These are phyloP conservation scores for Nigrospora osmanthi DNA, from an alignment of 2,329 filamentous ascomycete species.

Conservation along the genomic window DNA sequence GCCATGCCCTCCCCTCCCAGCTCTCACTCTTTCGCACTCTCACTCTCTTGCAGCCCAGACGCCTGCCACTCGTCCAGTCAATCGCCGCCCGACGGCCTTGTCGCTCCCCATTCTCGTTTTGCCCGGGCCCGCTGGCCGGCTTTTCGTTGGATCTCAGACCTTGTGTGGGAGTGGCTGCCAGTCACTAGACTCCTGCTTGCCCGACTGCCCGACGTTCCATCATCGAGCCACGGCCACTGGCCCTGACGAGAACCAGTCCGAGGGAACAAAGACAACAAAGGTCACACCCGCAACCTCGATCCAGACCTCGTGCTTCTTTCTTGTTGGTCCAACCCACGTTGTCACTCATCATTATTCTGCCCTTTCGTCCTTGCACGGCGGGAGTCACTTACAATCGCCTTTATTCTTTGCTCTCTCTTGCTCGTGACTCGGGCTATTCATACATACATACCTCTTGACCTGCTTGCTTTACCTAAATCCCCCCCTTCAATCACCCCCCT, in stretches of 20 bases:
- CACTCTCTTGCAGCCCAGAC: too few relatives aligned
- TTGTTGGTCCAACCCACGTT: background rate
- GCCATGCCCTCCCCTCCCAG: too few relatives aligned
- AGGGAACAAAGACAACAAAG: constrained; percentile 1
- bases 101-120: background rate
- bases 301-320: background rate
- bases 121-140: background rate
- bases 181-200: background rate
- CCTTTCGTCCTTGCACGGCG: background rate
- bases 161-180: background rate
- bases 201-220: too few relatives aligned
- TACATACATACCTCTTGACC: background rate
- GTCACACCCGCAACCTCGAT: background rate
- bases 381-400: constrained; percentile 1
- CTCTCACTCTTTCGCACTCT: too few relatives aligned
- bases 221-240: background rate
- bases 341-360: background rate
- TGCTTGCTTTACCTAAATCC: background rate
- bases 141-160: background rate
- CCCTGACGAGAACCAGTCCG: background rate
- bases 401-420: background rate
- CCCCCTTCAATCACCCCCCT: background rate
- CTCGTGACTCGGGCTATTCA: background rate
- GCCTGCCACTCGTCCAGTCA: background rate
- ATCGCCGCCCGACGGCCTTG: background rate